A percentile compares a stretch with the other conserved stretches of the same genome.
Conservation (phyloP, 2,329 filamentous ascomycete genomes). For the Metarhizium rileyi region DNA sequence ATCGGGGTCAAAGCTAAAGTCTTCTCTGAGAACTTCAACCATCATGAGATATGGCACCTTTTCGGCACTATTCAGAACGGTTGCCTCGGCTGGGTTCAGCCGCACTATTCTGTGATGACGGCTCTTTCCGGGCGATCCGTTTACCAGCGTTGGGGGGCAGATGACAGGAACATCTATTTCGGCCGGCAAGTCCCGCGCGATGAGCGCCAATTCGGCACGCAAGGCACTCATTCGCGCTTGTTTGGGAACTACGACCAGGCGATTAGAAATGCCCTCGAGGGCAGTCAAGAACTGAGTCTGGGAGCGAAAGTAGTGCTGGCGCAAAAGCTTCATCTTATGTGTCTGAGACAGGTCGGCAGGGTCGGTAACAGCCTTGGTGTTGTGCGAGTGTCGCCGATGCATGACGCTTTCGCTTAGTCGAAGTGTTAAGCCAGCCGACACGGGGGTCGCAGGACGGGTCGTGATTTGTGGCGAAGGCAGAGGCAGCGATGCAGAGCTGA, state of each 20-base stretch:
- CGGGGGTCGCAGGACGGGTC: slow-evolving; percentile 47
- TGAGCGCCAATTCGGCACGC: slow-evolving; percentile 69
- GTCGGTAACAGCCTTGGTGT: slow-evolving; percentile 45
- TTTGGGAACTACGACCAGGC: slow-evolving; percentile 74
- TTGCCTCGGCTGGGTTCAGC: slow-evolving; percentile 74
- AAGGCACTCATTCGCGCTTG: slow-evolving; percentile 71
- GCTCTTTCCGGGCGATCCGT: slow-evolving; percentile 65
- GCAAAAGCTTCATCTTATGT: slow-evolving; percentile 62
- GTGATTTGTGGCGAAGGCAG: slow-evolving; percentile 46
- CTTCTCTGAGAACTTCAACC: slow-evolving; percentile 72
- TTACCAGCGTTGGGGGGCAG: slow-evolving; percentile 63
- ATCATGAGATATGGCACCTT: slow-evolving; percentile 79
- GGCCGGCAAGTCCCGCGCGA: slow-evolving; percentile 70
- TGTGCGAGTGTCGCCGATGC: slow-evolving; percentile 50
- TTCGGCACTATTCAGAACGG: slow-evolving; percentile 77
- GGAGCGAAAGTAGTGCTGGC: slow-evolving; percentile 75
- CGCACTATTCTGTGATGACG: slow-evolving; percentile 75
- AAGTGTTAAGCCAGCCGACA: slow-evolving; percentile 40
- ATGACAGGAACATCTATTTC: slow-evolving; percentile 79
- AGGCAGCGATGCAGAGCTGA: slow-evolving; percentile 59
- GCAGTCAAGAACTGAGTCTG: slow-evolving; percentile 74
- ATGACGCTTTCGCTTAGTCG: slow-evolving; percentile 38
- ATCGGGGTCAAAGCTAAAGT: slow-evolving; percentile 74
- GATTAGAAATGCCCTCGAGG: slow-evolving; percentile 74
- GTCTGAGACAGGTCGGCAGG: slow-evolving; percentile 51